Evolutionary conservation across 805 yeast species (phyloP).

Genomic region (Candida sphagnicola): DNA sequence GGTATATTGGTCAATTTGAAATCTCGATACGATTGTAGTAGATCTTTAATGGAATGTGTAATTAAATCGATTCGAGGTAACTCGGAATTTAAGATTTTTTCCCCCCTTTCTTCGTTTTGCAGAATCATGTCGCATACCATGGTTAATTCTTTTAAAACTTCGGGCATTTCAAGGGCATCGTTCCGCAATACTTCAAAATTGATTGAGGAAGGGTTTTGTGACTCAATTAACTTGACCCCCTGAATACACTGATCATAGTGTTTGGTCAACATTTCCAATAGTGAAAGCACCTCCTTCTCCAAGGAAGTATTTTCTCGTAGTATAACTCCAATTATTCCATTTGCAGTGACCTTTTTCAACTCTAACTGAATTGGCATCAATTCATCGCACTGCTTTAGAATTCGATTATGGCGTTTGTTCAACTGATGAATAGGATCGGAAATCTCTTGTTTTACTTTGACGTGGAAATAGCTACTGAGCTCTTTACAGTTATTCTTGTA

Average conservation of each 20-base stretch:
- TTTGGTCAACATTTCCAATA: conserved; percentile 66
- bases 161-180: conserved; percentile 55
- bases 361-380: conserved; percentile 15
- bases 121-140: conserved; percentile 32
- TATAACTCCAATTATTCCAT: conserved; percentile 17
- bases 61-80: conserved; percentile 12
- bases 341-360: conserved; percentile 12
- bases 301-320: conserved; percentile 42
- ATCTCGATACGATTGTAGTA: conserved; percentile 13
- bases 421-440: conserved; percentile 12
- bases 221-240: conserved; percentile 36
- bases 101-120: conserved; percentile 30
- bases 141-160: conserved; percentile 47
- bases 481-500: conserved; percentile 24
- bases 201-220: conserved; percentile 13
- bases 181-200: conserved; percentile 44
- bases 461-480: conserved; percentile 13
- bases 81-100: conserved; percentile 15
- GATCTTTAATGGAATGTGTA: conserved; percentile 12
- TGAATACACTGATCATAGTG: conserved; percentile 78
- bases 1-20: conserved; percentile 24
- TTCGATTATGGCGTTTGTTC: conserved; percentile 11
- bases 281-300: conserved; percentile 67
- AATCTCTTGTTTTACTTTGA: conserved; percentile 14
- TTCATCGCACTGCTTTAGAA: conserved; percentile 16